Evolutionary conservation across 768 basidiomycete species (phyloP).

Genomic region (Saitozyma podzolica): DNA sequence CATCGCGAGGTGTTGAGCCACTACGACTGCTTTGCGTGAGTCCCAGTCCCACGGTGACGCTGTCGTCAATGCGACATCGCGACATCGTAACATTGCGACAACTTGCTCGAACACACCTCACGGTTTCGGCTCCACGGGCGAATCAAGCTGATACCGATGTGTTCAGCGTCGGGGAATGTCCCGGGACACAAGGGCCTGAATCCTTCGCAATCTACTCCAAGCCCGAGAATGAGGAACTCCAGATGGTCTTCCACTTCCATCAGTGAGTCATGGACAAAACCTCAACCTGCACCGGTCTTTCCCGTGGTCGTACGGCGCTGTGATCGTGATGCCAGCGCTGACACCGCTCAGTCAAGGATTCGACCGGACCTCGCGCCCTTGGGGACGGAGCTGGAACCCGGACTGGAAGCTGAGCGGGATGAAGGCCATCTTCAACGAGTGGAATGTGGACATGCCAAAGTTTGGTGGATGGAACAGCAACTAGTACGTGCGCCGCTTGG

Average conservation of each 20-base stretch:
- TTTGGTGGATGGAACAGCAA: slow-evolving; percentile 69
- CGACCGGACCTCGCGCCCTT: slow-evolving; percentile 30
- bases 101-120: no score
- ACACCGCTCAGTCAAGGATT: slow-evolving; percentile 12
- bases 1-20: slow-evolving; percentile 59
- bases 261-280: slow-evolving; percentile 9
- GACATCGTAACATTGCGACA: no score
- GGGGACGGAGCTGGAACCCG: slow-evolving; percentile 5
- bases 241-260: slow-evolving; percentile 51
- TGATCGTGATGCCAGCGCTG: no score
- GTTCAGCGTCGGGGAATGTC: slow-evolving; percentile 46
- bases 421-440: slow-evolving; percentile 56
- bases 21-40: slow-evolving; percentile 39
- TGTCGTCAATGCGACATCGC: no score
- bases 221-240: slow-evolving; percentile 61
- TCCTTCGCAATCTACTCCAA: slow-evolving; percentile 57
- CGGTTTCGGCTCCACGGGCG: no score
- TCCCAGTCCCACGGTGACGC: background rate
- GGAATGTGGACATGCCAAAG: slow-evolving; percentile 64
- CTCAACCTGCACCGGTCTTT: no score
- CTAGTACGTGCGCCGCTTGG: slow-evolving; percentile 11
- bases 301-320: no score
- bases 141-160: no score
- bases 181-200: slow-evolving; percentile 34
- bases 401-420: slow-evolving; percentile 62